These are phyloP conservation scores for Cercospora sojina DNA, from an alignment of 2,329 filamentous ascomycete genomes.

Conservation along the genomic window DNA sequence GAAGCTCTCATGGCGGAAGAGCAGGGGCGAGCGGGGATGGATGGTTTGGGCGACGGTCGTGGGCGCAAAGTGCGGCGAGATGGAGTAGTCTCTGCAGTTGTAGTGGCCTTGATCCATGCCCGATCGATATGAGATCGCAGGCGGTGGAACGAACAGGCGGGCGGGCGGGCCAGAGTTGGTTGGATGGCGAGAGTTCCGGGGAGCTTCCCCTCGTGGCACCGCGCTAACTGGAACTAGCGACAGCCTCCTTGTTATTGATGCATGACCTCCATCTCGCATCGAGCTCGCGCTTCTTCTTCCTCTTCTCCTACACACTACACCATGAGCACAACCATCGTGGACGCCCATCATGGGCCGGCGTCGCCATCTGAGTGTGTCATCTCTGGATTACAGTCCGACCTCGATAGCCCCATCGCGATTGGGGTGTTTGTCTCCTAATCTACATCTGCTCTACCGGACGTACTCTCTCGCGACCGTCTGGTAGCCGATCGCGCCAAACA, in stretches of 20 bases:
- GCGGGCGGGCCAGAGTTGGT: background rate
- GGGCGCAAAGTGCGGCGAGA: conserved; percentile 32
- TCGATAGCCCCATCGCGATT: conserved; percentile 54
- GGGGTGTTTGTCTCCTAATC: conserved; percentile 52
- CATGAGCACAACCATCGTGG: conserved; percentile 22
- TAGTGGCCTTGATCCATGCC: conserved; percentile 39
- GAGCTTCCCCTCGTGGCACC: conserved; percentile 1
- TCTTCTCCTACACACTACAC: conserved; percentile 20
- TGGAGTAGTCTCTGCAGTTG: conserved; percentile 41
- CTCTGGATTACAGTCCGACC: conserved; percentile 31
- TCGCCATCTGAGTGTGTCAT: conserved; percentile 16
- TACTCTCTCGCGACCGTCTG: conserved; percentile 23
- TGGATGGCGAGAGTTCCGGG: background rate
- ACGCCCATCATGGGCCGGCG: conserved; percentile 23
- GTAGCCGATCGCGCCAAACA: conserved; percentile 19
- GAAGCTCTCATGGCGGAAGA: conserved; percentile 34
- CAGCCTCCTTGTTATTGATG: background rate
- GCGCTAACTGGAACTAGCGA: background rate
- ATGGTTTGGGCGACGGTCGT: conserved; percentile 28
- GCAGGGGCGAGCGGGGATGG: conserved; percentile 13
- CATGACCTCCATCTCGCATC: conserved; percentile 2
- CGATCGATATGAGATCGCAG: background rate
- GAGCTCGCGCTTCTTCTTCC: conserved; percentile 5
- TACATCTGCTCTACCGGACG: conserved; percentile 25
- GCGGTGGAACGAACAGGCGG: background rate